Percentiles rank a stretch among this genome's conserved stretches.
Conservation (phyloP, 495 filamentous ascomycete genomes). For the Margaritispora aquatica region DNA sequence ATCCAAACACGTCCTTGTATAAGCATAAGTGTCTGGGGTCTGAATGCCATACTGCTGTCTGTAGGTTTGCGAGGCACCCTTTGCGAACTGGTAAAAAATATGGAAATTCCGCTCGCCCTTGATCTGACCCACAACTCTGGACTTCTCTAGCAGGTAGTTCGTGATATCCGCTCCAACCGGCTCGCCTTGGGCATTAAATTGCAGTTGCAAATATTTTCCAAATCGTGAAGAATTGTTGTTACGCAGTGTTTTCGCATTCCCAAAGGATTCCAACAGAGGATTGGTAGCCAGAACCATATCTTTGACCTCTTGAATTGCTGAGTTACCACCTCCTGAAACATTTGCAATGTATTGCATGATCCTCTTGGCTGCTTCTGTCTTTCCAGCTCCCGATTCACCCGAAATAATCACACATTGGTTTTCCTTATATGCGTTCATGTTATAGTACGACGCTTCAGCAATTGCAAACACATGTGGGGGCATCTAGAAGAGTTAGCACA, state of each 20-base stretch:
- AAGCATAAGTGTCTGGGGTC: constrained; percentile 87
- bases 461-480: constrained; percentile 98
- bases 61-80: constrained; percentile 82
- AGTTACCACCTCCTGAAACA: constrained; percentile 81
- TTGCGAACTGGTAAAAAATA: constrained; percentile 99
- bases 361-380: constrained; percentile 98
- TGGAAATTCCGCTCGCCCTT: constrained; percentile 96
- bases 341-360: constrained; percentile 99
- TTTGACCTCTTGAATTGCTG: constrained; percentile 95
- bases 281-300: constrained; percentile 99
- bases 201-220: constrained; percentile 96
- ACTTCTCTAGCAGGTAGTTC: constrained; percentile 95
- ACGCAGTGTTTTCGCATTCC: constrained; percentile 93
- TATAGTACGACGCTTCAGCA: constrained; percentile 94
- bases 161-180: constrained; percentile 96
- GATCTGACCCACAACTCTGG: constrained; percentile 93
- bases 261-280: constrained; percentile 93
- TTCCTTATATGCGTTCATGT: constrained; percentile 99
- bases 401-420: constrained; percentile 99
- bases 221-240: constrained; percentile 99
- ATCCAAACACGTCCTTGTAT: constrained; percentile 87
- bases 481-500: constrained; percentile 33
- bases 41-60: constrained; percentile 83
- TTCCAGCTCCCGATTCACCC: constrained; percentile 96
- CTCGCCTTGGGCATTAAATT: constrained; percentile 91